Evolutionary conservation across 1,139 yeast genomes (phyloP), one percentile per base, ranked within the genome.

Genomic region (Debaryomyces subglobosus): DNA sequence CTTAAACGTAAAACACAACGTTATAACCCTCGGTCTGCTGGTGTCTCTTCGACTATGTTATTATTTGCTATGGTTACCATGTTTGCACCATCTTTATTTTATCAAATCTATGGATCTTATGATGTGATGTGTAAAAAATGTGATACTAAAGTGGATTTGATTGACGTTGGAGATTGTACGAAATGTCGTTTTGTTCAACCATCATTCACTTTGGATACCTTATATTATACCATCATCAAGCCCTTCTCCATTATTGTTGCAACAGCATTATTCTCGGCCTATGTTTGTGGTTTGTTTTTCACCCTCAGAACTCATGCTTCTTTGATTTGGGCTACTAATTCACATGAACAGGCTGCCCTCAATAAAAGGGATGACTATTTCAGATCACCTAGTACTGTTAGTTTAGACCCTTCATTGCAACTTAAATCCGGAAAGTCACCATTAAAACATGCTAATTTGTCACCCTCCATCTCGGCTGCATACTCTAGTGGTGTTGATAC

Each of bases 301-400:
- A 94, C 99, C 0, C 77, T 94, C 60, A 81, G 96, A 58, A 94
- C 99, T 0, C 99, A 94, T 67, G 99, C 99, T 0, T 94, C 96
- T 1, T 76, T 91, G 67, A 95, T 94, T 55, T 95, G 99, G 99
- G 90, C 92, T 45, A 82, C 79, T 12, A 69, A 60, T 44, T 69
- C 74, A 1, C 79, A 75, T 47, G 79, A 74, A 44, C 59, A 49
- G 47, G 32, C 39, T 10, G 35, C 16, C 10, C 21, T 39, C 10
- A 56, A 57, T 7, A 59, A 58, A 34, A 69, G 64, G 36, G 72
- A 68, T 4, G 63, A 58, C 9, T 54, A 53, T 36, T 52, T 59
- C 43, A 56, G 69, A 35, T 67, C 74, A 7, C 74, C 76, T 2
- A 71, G 75, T 49, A 45, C 73, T 12, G 56, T 54, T 8, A 72